Evolutionary conservation across 306 rosid species (phyloP), one percentile per base, ranked within the genome.

Genomic region (Ammopiptanthus mongolicus): DNA sequence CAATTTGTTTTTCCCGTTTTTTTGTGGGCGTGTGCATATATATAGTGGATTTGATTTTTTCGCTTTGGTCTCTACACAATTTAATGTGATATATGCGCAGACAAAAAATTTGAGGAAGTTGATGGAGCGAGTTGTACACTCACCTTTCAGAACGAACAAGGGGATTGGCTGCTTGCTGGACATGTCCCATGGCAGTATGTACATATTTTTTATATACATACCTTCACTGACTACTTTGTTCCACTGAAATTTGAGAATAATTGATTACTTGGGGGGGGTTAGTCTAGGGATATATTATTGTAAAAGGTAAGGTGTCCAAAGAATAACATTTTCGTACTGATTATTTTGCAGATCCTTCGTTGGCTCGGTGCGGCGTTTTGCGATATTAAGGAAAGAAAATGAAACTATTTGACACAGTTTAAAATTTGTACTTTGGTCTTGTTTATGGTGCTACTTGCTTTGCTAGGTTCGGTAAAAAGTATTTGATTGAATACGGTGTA

Each of bases 141-240:
- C 50, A 71, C 85, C 23, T 88, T 90, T 81, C 89, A 85, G 60
- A 90, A 89, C 70, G 78, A 80, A 68, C 88, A 84, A 70, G 98
- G 96, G 53, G 81, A 90, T 42, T 87, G 96, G 96, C 73, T 80
- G 78, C 86, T 84, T 66, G 87, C 88, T 5, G 85, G 85, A 62
- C 90, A 88, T 71, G 87, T 88, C 76, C 91, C 96, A 53, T 93
- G 98, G 98, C 84, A 79, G 96, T 88, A 87, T 1, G 96, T 71
- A 12, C 15, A 14, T 73, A 12, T 56, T 23, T 53, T 57, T 58
- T 75, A 70, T 37, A 17, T 22, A 5, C 33, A 67, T 59, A 39
- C 10, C 44, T 51, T 31, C 75, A 34, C 44, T 51, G 60, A 18
- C 50, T 67, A 37, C 36, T 73, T 76, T 75, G 13, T 29, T 8